phyloP scores from a whole-genome alignment of 345 rosid species.

The Brassica rapa region DNA sequence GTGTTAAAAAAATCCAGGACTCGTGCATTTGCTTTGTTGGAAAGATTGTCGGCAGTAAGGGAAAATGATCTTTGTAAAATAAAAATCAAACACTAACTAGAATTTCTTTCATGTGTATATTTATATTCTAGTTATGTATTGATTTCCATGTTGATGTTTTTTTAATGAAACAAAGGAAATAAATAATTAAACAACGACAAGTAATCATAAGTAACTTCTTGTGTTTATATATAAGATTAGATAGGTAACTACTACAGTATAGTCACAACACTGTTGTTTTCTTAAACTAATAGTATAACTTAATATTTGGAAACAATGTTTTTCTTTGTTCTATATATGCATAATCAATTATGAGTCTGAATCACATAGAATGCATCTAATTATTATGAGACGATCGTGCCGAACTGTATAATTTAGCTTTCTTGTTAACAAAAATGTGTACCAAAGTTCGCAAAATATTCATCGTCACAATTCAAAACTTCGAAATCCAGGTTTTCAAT shows the following conservation, averaged over 20 bases:
- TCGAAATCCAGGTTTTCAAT: background rate
- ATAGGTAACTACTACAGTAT: background rate
- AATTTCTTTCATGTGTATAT: background rate
- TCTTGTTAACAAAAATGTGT: background rate
- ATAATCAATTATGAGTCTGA: background rate
- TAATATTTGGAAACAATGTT: background rate
- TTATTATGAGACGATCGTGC: background rate
- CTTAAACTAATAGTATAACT: background rate
- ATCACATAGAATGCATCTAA: background rate
- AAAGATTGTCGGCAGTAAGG: constrained; percentile 20
- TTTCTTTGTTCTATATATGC: background rate
- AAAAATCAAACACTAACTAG: background rate
- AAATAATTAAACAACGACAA: background rate
- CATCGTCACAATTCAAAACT: background rate
- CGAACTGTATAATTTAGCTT: background rate
- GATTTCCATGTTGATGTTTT: background rate
- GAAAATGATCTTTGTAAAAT: background rate
- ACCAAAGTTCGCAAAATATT: background rate
- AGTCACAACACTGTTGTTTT: background rate
- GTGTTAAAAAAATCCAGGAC: constrained; percentile 26
- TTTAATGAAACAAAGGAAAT: background rate
- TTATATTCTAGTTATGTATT: background rate
- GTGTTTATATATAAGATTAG: background rate
- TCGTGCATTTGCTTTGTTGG: constrained; percentile 36
- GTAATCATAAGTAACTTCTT: background rate